Conservation (phyloP, 805 yeast species). For the Nakazawaea peltata region DNA sequence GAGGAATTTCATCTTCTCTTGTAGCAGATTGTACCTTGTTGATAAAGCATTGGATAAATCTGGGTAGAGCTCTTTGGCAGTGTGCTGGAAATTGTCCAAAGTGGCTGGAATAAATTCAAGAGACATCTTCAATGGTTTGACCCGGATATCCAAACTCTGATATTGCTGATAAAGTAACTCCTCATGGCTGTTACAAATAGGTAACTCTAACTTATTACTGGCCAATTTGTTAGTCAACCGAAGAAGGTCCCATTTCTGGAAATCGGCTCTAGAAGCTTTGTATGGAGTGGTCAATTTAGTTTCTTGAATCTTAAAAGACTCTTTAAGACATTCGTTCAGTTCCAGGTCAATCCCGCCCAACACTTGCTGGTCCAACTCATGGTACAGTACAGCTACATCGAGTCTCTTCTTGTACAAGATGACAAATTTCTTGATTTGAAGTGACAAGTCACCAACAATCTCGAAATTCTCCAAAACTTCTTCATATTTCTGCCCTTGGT, state of each 20-base stretch:
- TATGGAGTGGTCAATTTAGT: constrained; percentile 30
- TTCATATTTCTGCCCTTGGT: constrained; percentile 1
- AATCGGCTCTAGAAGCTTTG: constrained; percentile 22
- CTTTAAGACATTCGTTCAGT: constrained; percentile 26
- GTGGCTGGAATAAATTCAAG: constrained; percentile 43
- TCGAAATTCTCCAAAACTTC: constrained; percentile 22
- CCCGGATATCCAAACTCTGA: constrained; percentile 28
- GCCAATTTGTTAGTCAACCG: background rate
- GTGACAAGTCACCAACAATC: constrained; percentile 22
- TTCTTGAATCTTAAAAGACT: constrained; percentile 29
- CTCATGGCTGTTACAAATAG: constrained; percentile 30
- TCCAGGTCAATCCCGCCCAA: constrained; percentile 34
- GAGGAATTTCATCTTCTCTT: constrained; percentile 33
- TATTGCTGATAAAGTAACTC: constrained; percentile 32
- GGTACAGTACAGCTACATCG: constrained; percentile 33
- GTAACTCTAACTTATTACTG: constrained; percentile 17
- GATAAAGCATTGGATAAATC: constrained; percentile 23
- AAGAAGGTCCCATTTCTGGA: constrained; percentile 24
- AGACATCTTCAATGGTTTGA: constrained; percentile 46
- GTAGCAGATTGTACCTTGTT: constrained; percentile 29
- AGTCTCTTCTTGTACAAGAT: constrained; percentile 23
- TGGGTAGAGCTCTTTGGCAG: constrained; percentile 22
- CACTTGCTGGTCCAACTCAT: constrained; percentile 32
- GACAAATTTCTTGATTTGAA: constrained; percentile 19
- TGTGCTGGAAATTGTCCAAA: constrained; percentile 31